Evolutionary conservation across 768 basidiomycete species (phyloP), one percentile per base, ranked within the genome.

Genomic region (Kwoniella dendrophila): DNA sequence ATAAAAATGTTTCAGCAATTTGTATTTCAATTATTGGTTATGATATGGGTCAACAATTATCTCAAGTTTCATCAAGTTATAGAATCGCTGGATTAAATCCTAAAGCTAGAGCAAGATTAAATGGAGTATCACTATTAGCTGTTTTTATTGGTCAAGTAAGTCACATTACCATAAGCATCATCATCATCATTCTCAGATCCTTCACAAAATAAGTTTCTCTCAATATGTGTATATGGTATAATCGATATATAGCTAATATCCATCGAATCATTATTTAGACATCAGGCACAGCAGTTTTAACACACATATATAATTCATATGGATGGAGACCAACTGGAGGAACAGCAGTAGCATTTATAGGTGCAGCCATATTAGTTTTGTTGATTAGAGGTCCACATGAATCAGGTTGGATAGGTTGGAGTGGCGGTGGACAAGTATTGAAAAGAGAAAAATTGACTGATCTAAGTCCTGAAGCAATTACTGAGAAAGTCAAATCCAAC

Each of bases 281-380:
- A 10, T 86, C 88, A 79, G 90, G 90, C 18, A 90, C 90, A 0
- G 83, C 88, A 0, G 86, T 87, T 0, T 87, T 89, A 30, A 88
- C 89, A 0, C 76, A 84, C 34, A 83, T 92, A 1, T 92, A 90
- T 78, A 82, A 87, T 29, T 67, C 80, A 14, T 80, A 84, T 66
- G 90, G 90, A 16, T 91, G 89, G 89, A 82, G 85, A 34, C 82
- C 88, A 0, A 84, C 83, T 1, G 86, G 88, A 0, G 82, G 81
- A 29, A 80, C 90, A 11, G 84, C 84, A 43, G 73, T 90, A 56
- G 88, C 82, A 0, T 84, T 85, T 74, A 82, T 84, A 36, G 85
- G 78, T 0, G 85, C 83, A 66, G 84, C 85, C 64, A 68, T 90
- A 0, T 50, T 84, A 27, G 62, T 89, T 3, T 82, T 90, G 3